Evolutionary conservation across 306 rosid species (phyloP).

Genomic region (Gastrolobium villosum): DNA sequence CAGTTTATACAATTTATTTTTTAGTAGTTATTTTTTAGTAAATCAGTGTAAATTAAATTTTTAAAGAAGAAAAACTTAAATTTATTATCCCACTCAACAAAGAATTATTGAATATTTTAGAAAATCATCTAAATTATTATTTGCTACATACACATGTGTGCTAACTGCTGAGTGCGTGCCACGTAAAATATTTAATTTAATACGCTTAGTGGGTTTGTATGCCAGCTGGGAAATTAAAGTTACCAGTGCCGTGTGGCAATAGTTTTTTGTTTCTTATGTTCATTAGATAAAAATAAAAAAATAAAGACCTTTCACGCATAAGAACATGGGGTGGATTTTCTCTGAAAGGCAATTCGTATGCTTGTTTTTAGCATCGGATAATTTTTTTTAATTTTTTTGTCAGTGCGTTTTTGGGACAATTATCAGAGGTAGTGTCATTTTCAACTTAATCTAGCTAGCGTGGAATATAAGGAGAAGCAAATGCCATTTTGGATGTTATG

Average conservation of each 20-base stretch:
- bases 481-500: constrained; percentile 24
- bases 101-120: background rate
- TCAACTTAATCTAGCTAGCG: background rate
- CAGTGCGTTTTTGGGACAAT: background rate
- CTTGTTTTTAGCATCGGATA: background rate
- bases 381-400: background rate
- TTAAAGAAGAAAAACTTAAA: background rate
- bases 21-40: background rate
- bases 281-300: background rate
- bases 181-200: constrained; percentile 19
- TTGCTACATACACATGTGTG: background rate
- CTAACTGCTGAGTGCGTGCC: constrained; percentile 23
- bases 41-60: background rate
- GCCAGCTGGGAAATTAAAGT: constrained; percentile 19
- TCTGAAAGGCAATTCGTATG: background rate
- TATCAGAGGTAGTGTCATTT: background rate
- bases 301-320: background rate
- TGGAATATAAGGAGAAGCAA: constrained; percentile 11
- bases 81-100: background rate
- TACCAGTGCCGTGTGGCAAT: background rate
- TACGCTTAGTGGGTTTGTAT: constrained; percentile 32
- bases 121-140: background rate
- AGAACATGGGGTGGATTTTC: background rate
- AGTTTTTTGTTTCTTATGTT: background rate
- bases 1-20: background rate